Evolutionary conservation across 1,139 yeast genomes (phyloP), one percentile per base, ranked within the genome.

Genomic region (Geotrichum australiense): DNA sequence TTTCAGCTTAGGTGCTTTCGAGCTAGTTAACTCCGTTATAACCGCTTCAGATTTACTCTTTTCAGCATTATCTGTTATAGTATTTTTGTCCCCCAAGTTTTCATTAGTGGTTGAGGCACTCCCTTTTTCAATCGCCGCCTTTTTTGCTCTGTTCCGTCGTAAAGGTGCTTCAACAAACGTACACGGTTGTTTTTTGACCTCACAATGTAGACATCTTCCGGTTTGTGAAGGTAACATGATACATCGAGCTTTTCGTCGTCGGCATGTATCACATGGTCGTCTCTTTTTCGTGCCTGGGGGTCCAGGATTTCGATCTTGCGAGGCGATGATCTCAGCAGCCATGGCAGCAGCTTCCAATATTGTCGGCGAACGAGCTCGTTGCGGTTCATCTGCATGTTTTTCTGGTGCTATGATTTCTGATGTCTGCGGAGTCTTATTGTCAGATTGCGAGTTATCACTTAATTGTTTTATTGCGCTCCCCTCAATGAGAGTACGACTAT

Each of bases 241-340:
- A 43, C 67, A 63, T 7, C 65, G 53, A 10, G 65, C 61, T 46
- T 63, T 63, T 25, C 68, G 53, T 25, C 59, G 50, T 2, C 67
- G 53, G 19, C 62, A 57, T 6, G 53, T 48, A 32, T 57, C 62
- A 41, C 62, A 57, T 5, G 62, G 62, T 4, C 62, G 47, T 4
- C 37, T 21, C 22, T 42, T 45, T 30, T 39, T 42, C 8, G 32
- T 24, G 3, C 21, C 15, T 8, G 22, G 23, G 20, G 11, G 8
- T 3, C 25, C 16, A 7, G 39, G 11, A 26, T 21, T 20, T 11
- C 15, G 12, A 14, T 35, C 30, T 21, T 43, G 43, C 1, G 42
- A 22, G 1, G 47, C 44, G 15, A 44, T 26, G 14, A 41, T 41
- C n/a, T 41, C 47, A 6, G 47, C 47, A 3, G 47, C 47, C 47